phyloP scores from a whole-genome alignment of 805 yeast species.

The Zygosaccharomyces bailii region DNA sequence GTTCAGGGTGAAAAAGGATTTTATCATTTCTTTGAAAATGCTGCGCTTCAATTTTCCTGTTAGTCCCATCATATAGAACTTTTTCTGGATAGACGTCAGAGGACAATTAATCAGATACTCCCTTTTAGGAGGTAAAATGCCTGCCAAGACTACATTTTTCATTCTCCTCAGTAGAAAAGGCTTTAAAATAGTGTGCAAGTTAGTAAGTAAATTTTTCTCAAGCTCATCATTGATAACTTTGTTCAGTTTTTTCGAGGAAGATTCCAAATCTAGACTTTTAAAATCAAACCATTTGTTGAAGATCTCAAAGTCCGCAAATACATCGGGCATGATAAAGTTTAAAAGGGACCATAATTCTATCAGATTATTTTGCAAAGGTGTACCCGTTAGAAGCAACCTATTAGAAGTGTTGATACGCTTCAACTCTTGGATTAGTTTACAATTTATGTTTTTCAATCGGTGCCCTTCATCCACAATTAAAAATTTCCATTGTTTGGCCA shows the following conservation, averaged over 20 bases:
- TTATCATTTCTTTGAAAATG: slow-evolving; percentile 45
- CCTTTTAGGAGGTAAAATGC: slow-evolving; percentile 77
- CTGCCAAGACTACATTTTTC: slow-evolving; percentile 65
- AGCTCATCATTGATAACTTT: slow-evolving; percentile 54
- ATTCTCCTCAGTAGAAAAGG: slow-evolving; percentile 84
- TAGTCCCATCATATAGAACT: slow-evolving; percentile 55
- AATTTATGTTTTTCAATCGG: slow-evolving; percentile 78
- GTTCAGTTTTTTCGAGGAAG: slow-evolving; percentile 30
- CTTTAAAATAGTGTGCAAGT: slow-evolving; percentile 79
- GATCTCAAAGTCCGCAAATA: slow-evolving; percentile 82
- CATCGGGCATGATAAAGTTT: slow-evolving; percentile 88
- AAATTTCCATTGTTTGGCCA: slow-evolving; percentile 66
- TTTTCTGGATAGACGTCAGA: slow-evolving; percentile 58
- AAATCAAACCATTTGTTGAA: slow-evolving; percentile 96
- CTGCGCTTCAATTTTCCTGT: slow-evolving; percentile 43
- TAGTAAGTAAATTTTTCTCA: slow-evolving; percentile 61
- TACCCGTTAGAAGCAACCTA: slow-evolving; percentile 84
- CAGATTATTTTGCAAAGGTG: slow-evolving; percentile 89
- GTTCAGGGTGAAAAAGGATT: slow-evolving; percentile 50
- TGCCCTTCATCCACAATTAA: slow-evolving; percentile 96
- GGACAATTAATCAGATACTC: slow-evolving; percentile 80
- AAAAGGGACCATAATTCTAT: slow-evolving; percentile 89
- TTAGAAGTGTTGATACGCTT: slow-evolving; percentile 65
- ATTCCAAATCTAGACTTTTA: slow-evolving; percentile 44
- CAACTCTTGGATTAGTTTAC: slow-evolving; percentile 67